Evolutionary conservation across 345 rosid species (phyloP), one percentile per base, ranked within the genome.

Genomic region (Clausena lansium): DNA sequence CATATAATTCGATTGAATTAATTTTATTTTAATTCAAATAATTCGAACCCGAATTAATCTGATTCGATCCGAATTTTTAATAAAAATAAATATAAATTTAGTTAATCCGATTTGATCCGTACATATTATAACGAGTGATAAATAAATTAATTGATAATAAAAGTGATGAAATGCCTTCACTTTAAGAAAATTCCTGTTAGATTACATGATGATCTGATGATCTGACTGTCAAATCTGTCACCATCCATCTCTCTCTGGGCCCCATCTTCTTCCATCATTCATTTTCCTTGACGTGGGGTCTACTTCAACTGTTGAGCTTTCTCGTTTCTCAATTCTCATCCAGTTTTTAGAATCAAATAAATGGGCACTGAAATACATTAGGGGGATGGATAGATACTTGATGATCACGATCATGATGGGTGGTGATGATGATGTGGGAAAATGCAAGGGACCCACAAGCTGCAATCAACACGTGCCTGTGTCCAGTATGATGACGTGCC

Each of bases 401-500:
- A 57, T n/a, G 83, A 52, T 57, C 58, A 25, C 0, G 32, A 10
- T 5, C 61, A 77, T 67, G 70, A 72, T 33, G 79, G 66, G 58
- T 20, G 71, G 61, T 28, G 79, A 60, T 13, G 79, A 58, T n/a
- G 79, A 54, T 30, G 54, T 65, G 70, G 52, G 67, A 63, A 59
- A 38, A 57, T 30, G 3, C 15, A 27, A 0, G 75, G 86, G 80
- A 39, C 88, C 87, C 75, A 64, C 72, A 8, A 58, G 76, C 84
- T 83, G 75, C 79, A 54, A 79, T 82, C 78, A 79, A 78, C 91
- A 91, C 89, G 93, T 91, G 93, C 85, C 77, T 67, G 38, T 89
- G 92, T 89, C 86, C 81, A 55, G 41, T 64, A 33, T 80, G 35
- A 59, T 84, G 84, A 88, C 89, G 90, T 82, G 87, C 81, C 65